Conservation (phyloP, 352 stramenopile genomes). For the Globisporangium barbulae region DNA sequence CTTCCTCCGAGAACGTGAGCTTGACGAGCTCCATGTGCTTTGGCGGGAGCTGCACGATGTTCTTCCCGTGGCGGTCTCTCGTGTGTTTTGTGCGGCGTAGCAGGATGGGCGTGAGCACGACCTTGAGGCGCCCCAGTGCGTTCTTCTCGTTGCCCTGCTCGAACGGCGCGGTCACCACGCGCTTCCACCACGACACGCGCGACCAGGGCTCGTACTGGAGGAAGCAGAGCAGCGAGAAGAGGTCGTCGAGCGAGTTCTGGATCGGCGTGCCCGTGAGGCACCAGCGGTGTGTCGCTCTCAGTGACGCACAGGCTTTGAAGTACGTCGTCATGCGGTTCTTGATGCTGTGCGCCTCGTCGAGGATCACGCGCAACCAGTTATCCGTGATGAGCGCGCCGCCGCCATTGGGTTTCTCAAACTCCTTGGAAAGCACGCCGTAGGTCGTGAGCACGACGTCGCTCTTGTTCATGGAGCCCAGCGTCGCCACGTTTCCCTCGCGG, state of each 20-base stretch:
- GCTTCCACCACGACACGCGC: conserved; percentile 76
- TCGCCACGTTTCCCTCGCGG: conserved; percentile 21
- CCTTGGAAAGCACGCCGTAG: conserved; percentile 75
- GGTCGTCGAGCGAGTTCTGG: conserved; percentile 86
- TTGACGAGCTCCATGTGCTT: conserved; percentile 68
- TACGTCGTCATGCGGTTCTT: conserved; percentile 84
- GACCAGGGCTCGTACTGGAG: conserved; percentile 86
- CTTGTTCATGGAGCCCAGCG: conserved; percentile 19
- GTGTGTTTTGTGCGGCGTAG: conserved; percentile 87
- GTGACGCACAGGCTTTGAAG: conserved; percentile 52
- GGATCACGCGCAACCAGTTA: conserved; percentile 83
- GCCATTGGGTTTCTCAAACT: conserved; percentile 42
- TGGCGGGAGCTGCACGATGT: conserved; percentile 65
- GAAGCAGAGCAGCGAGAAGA: conserved; percentile 85
- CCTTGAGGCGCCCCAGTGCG: conserved; percentile 60
- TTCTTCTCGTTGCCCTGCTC: conserved; percentile 61
- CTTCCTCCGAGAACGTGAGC: conserved; percentile 68
- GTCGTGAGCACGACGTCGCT: conserved; percentile 82
- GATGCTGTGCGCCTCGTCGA: conserved; percentile 91
- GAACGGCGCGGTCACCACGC: conserved; percentile 76
- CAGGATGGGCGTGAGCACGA: conserved; percentile 68
- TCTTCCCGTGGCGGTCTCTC: conserved; percentile 52
- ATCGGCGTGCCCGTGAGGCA: conserved; percentile 90
- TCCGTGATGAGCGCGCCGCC: conserved; percentile 31
- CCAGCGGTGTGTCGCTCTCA: conserved; percentile 75